A percentile compares a stretch with the other conserved stretches of the same genome.
These are phyloP conservation scores for Borealophlyctis nickersoniae DNA, from an alignment of 192 early-diverging fungal species.

Conservation along the genomic window DNA sequence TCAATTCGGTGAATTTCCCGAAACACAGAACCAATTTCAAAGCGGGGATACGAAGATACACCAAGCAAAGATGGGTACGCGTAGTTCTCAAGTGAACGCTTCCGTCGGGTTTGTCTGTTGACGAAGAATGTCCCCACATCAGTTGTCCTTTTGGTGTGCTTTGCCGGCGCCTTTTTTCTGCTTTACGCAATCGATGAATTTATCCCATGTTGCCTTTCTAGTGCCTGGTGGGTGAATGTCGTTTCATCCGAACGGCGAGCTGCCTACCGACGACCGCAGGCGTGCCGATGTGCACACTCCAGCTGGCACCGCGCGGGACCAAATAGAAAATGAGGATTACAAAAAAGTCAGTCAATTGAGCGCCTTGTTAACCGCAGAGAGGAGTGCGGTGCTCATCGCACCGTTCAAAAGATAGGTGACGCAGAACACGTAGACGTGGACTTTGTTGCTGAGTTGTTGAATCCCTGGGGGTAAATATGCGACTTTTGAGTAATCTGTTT, in stretches of 20 bases:
- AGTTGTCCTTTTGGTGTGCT: slow-evolving; percentile 9
- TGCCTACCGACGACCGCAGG: background rate
- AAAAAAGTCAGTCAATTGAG: background rate
- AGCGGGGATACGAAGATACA: slow-evolving; percentile 1
- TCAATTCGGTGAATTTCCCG: background rate
- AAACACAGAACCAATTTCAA: background rate
- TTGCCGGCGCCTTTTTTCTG: slow-evolving; percentile 7
- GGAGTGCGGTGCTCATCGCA: background rate
- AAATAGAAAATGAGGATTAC: background rate
- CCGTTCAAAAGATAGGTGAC: no score
- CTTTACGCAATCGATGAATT: slow-evolving; percentile 21
- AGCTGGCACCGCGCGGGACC: background rate
- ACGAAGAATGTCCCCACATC: background rate
- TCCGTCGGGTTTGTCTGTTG: background rate
- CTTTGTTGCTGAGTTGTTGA: slow-evolving; percentile 3
- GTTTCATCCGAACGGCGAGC: background rate
- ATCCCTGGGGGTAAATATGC: slow-evolving; percentile 9
- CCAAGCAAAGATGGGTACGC: background rate
- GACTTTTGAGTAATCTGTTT: background rate
- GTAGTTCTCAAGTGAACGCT: no score
- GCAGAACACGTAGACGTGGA: background rate
- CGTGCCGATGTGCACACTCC: background rate
- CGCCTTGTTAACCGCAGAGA: background rate
- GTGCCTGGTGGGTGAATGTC: background rate
- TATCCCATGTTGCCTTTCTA: slow-evolving; percentile 13